Base-by-base conservation (phyloP, 2,329 filamentous ascomycete species). In the Aureobasidium sp. region DNA sequence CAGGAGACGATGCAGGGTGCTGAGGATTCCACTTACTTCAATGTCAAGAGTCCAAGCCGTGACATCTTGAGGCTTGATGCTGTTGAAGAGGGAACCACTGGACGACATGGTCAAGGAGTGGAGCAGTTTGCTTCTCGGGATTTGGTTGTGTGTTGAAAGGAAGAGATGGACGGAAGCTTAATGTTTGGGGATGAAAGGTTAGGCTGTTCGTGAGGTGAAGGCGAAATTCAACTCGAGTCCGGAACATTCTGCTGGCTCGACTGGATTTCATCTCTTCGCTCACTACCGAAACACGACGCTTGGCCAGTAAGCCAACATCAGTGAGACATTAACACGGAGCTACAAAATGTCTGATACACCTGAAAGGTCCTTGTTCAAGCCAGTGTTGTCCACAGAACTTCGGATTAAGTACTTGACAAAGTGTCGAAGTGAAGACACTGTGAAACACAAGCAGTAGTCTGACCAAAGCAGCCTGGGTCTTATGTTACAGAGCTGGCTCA, bases 41-140 rank as follows among this genome's bases (percentile, higher is more conserved):
- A 57, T 57, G 40, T 57, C 53, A 25, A 33, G 21, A 25, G 23
- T 45, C 38, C 53, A 57, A 35, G 53, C 53, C 13, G 53, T 57
- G 53, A 57, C 27, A 27, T 45, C 21, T 10, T 43, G 11, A 33
- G 38, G 40, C 53, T 57, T 45, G 53, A 35, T 25, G 19, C n/a
- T 35, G 25, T 45, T 21, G 13, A 35, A 9, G 21, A 45, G 17
- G 27, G 29, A 25, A 27, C 19, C 29, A 27, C 13, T 57, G 11
- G 53, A 23, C 33, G 53, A 23, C 53, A 57, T 57, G 15, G 15
- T 38, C 45, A 47, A 47, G 19, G 40, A 43, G 27, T 21, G 27
- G 25, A 47, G 45, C 9, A 47, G 17, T 29, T 21, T 47, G 45
- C 17, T 31, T 47, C 17, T 19, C 37, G 38, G 10, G 9, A 31